These are phyloP conservation scores for Trapa incisa DNA, from an alignment of 345 rosid species.

Conservation along the genomic window DNA sequence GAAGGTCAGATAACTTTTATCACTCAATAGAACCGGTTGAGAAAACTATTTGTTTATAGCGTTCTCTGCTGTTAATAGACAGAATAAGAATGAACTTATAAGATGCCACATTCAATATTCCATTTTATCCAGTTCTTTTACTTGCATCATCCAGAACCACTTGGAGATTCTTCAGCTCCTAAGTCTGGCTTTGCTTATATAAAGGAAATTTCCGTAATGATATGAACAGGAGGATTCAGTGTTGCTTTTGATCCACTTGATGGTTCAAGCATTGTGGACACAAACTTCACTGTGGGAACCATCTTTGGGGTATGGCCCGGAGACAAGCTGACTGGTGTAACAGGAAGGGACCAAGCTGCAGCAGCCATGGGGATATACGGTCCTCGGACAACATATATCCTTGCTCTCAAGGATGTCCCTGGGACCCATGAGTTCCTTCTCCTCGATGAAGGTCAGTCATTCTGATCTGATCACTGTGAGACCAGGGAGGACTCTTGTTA, in stretches of 20 bases:
- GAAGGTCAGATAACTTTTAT: conserved; percentile 41
- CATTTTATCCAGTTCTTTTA: no score
- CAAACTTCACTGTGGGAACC: conserved; percentile 87
- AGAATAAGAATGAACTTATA: no score
- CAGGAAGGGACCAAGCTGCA: conserved; percentile 75
- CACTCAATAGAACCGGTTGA: neutral
- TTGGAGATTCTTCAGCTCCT: neutral
- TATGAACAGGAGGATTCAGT: conserved; percentile 14
- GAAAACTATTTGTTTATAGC: neutral
- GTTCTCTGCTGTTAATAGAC: neutral
- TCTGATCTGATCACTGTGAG: neutral
- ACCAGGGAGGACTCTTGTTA: neutral
- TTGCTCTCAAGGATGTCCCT: conserved; percentile 69
- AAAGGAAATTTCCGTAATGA: neutral
- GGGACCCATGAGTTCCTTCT: conserved; percentile 98
- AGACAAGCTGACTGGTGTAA: conserved; percentile 73
- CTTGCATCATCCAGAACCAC: neutral
- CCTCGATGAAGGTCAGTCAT: conserved; percentile 76
- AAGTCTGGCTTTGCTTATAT: neutral
- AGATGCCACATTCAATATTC: no score
- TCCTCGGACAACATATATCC: conserved; percentile 83
- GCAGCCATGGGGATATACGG: conserved; percentile 97
- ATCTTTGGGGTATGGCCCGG: conserved; percentile 99
- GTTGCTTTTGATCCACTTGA: conserved; percentile 26
- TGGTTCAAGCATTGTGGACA: conserved; percentile 41